Conservation (phyloP, 2,329 filamentous ascomycete species). For the Hyphodiscus sp. region DNA sequence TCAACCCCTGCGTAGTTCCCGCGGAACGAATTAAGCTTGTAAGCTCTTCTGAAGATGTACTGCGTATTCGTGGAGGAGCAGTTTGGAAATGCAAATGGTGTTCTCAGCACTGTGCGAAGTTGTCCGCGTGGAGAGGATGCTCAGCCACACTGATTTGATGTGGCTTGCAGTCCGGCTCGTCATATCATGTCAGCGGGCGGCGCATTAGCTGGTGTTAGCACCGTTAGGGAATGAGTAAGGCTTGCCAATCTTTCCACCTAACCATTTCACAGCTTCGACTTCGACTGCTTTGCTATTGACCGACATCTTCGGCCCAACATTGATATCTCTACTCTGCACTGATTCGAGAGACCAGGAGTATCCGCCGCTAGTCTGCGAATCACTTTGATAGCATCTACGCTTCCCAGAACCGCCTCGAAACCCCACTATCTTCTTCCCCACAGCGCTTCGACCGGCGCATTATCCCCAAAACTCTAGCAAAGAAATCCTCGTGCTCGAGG, state of each 20-base stretch:
- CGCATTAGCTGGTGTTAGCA: too few relatives aligned
- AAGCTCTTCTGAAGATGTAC: not conserved
- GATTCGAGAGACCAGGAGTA: not conserved
- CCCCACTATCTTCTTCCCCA: slow-evolving; percentile 4
- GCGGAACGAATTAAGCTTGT: not conserved
- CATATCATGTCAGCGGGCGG: not conserved
- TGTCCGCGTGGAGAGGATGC: slow-evolving; percentile 8
- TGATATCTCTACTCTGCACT: not conserved
- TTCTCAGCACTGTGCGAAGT: not conserved
- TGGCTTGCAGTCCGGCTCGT: not conserved
- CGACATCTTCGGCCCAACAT: not conserved
- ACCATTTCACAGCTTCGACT: not conserved
- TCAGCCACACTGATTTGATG: slow-evolving; percentile 6
- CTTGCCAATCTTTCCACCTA: not conserved
- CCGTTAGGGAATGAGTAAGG: too few relatives aligned
- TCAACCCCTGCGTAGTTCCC: slow-evolving; percentile 7
- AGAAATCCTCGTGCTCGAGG: not conserved
- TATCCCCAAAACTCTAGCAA: not conserved
- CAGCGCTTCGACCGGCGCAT: not conserved
- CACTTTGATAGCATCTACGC: not conserved
- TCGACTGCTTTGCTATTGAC: not conserved
- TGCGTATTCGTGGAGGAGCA: not conserved
- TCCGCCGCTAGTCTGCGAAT: not conserved
- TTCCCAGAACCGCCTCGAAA: not conserved
- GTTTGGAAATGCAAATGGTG: not conserved